Percentiles rank a stretch among this genome's conserved stretches.
Evolutionary conservation across 108 stramenopile genomes (phyloP).

Genomic region (Cyclostephanos tholiformis): DNA sequence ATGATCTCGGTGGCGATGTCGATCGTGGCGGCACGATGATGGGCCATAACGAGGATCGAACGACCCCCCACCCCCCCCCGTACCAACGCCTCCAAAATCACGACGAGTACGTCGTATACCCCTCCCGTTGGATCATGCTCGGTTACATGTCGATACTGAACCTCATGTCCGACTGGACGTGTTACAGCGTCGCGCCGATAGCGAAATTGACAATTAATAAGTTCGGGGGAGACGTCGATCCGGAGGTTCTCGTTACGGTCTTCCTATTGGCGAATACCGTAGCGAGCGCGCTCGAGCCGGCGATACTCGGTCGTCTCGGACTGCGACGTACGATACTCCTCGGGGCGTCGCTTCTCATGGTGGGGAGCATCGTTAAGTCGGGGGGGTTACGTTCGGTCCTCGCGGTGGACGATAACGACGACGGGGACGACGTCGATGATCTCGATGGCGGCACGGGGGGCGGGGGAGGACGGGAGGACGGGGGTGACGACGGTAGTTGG

Average conservation of each 20-base stretch:
- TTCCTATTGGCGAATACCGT: constrained; percentile 83
- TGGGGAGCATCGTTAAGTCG: constrained; percentile 84
- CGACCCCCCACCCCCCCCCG: neutral
- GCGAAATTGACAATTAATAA: constrained; percentile 69
- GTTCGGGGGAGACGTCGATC: constrained; percentile 80
- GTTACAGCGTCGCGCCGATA: constrained; percentile 88
- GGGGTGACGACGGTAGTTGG: constrained; percentile 69
- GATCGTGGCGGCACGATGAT: neutral
- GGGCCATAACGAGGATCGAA: no score
- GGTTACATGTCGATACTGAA: constrained; percentile 87
- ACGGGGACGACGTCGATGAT: constrained; percentile 9
- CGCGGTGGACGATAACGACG: constrained; percentile 16
- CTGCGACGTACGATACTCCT: constrained; percentile 77
- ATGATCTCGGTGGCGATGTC: neutral
- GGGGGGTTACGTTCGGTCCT: constrained; percentile 60
- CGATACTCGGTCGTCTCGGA: constrained; percentile 78
- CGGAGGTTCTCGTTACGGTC: constrained; percentile 79
- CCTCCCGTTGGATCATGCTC: constrained; percentile 61
- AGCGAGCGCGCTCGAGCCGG: constrained; percentile 79
- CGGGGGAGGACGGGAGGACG: constrained; percentile 17
- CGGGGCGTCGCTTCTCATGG: constrained; percentile 76
- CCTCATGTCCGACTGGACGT: constrained; percentile 89
- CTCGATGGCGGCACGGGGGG: neutral
- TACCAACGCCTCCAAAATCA: neutral
- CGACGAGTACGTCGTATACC: constrained; percentile 36